Percentiles rank a stretch among this genome's conserved stretches.
phyloP scores from a whole-genome alignment of 2,329 filamentous ascomycete genomes.

The Pseudocercospora cruenta region DNA sequence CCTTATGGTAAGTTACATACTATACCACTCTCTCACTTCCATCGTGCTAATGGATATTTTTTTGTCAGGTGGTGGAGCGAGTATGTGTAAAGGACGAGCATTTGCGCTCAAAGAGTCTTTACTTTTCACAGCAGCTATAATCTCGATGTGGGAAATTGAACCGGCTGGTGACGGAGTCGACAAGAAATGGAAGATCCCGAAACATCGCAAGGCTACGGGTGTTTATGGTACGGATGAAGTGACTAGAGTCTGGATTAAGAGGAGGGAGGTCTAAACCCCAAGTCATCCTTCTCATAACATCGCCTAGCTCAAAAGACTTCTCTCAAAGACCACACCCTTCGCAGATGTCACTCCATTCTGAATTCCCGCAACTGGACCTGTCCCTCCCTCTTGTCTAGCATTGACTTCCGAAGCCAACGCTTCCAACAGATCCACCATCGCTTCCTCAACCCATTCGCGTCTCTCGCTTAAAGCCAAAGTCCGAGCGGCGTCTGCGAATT shows the following conservation, averaged over 20 bases:
- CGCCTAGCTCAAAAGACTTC: no score
- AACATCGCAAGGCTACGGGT: constrained; percentile 51
- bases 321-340: background rate
- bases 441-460: no score
- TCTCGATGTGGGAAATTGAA: constrained; percentile 61
- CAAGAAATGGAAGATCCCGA: constrained; percentile 56
- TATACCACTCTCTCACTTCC: no score
- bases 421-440: no score
- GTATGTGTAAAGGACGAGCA: constrained; percentile 54
- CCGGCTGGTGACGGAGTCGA: constrained; percentile 44
- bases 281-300: no score
- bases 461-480: no score
- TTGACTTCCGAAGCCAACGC: background rate
- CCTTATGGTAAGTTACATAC: no score
- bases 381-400: background rate
- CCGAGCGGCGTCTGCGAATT: no score
- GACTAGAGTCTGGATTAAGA: constrained; percentile 57
- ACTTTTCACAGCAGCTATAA: constrained; percentile 55
- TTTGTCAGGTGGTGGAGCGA: constrained; percentile 47
- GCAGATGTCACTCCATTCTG: background rate
- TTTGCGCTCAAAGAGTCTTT: constrained; percentile 58
- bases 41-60: background rate
- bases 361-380: background rate
- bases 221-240: constrained; percentile 57
- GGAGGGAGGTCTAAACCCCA: no score